Conservation (phyloP, 345 rosid genomes). For the Eucalyptus tenuipes region DNA sequence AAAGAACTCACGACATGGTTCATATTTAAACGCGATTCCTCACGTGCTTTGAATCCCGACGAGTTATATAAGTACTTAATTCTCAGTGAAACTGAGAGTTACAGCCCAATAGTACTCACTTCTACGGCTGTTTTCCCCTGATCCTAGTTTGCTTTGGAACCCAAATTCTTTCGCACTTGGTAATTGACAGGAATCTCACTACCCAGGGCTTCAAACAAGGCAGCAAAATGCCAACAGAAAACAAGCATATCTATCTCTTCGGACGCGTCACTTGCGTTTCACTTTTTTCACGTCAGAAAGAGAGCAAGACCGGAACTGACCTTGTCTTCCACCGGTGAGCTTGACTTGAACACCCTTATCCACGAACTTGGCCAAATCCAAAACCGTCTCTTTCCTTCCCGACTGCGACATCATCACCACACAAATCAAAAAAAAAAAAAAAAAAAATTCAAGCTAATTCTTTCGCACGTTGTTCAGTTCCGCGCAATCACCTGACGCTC, state of each 20-base stretch:
- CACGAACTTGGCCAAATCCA: conserved; percentile 95
- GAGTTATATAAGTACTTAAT: neutral
- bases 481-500: neutral
- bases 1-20: neutral
- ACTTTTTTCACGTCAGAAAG: neutral
- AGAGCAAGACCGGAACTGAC: conserved; percentile 8
- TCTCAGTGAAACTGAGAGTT: neutral
- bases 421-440: neutral
- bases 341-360: conserved; percentile 98
- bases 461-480: neutral
- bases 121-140: neutral
- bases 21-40: neutral
- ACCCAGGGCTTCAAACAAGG: neutral
- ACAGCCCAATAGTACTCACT: neutral
- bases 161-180: neutral
- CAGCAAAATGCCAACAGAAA: neutral
- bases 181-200: neutral
- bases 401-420: conserved; percentile 20
- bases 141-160: neutral
- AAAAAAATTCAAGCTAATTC: neutral
- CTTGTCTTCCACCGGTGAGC: conserved; percentile 97
- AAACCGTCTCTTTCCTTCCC: conserved; percentile 89
- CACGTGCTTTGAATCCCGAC: neutral
- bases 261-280: neutral
- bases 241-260: neutral